Evolutionary conservation across 352 stramenopile genomes (phyloP).

Genomic region (Pythium utonaiense): DNA sequence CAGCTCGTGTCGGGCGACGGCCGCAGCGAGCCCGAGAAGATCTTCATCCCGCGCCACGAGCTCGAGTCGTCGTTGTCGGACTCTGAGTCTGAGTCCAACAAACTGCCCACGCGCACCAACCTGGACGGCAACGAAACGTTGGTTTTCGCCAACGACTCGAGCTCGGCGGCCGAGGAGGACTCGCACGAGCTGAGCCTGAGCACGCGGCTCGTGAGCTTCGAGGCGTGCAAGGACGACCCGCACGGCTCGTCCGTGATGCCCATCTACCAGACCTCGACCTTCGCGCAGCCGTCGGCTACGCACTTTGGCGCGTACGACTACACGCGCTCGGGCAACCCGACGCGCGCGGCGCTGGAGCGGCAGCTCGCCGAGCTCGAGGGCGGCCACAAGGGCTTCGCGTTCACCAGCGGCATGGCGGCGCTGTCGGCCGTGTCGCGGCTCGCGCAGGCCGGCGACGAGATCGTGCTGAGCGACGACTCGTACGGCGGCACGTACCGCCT

Average conservation of each 20-base stretch:
- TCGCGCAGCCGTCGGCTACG: not conserved
- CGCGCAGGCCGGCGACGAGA: slow-evolving; percentile 89
- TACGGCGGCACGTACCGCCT: slow-evolving; percentile 96
- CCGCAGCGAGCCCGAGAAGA: slow-evolving; percentile 61
- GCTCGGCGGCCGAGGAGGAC: slow-evolving; percentile 28
- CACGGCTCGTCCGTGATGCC: slow-evolving; percentile 89
- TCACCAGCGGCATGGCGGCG: slow-evolving; percentile 90
- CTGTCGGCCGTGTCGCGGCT: slow-evolving; percentile 87
- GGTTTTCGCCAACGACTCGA: slow-evolving; percentile 33
- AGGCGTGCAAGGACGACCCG: slow-evolving; percentile 85
- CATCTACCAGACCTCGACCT: slow-evolving; percentile 85
- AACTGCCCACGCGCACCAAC: slow-evolving; percentile 49
- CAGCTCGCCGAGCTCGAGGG: slow-evolving; percentile 91
- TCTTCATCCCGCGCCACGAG: slow-evolving; percentile 73
- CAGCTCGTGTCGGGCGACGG: slow-evolving; percentile 71
- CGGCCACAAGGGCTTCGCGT: slow-evolving; percentile 85
- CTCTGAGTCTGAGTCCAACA: slow-evolving; percentile 18
- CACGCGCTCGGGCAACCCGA: slow-evolving; percentile 95
- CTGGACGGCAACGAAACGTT: slow-evolving; percentile 70
- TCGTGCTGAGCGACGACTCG: slow-evolving; percentile 93
- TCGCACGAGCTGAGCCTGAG: slow-evolving; percentile 59
- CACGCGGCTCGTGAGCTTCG: slow-evolving; percentile 74
- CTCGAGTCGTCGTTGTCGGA: too few relatives aligned
- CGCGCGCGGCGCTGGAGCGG: slow-evolving; percentile 91
- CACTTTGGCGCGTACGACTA: slow-evolving; percentile 89